phyloP scores from a whole-genome alignment of 2,329 filamentous ascomycete genomes.

The Alternaria dauci region DNA sequence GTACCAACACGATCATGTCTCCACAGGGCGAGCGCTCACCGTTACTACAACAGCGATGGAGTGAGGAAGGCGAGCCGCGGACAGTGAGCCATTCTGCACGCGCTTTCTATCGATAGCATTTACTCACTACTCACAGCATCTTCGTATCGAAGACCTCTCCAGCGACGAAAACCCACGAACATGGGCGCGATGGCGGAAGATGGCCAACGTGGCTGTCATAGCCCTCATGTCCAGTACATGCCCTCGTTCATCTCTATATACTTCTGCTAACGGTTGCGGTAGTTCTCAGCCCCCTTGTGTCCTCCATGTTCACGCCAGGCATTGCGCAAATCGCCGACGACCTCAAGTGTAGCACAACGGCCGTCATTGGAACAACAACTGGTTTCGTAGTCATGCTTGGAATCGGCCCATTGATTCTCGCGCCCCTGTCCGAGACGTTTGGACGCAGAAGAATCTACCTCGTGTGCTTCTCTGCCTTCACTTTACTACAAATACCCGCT shows the following conservation, averaged over 20 bases:
- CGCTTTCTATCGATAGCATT: background rate
- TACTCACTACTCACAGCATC: slow-evolving; percentile 27
- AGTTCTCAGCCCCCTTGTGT: slow-evolving; percentile 59
- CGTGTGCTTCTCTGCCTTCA: slow-evolving; percentile 56
- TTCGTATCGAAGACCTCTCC: slow-evolving; percentile 38
- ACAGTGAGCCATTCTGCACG: slow-evolving; percentile 30
- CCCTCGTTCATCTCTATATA: background rate
- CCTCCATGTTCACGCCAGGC: slow-evolving; percentile 62
- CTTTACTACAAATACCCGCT: slow-evolving; percentile 58
- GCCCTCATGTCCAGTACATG: slow-evolving; percentile 58
- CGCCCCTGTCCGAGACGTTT: slow-evolving; percentile 59
- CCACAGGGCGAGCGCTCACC: slow-evolving; percentile 50
- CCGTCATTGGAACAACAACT: slow-evolving; percentile 60
- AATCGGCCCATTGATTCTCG: slow-evolving; percentile 57
- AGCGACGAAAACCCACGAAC: slow-evolving; percentile 57
- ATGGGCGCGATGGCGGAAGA: slow-evolving; percentile 57
- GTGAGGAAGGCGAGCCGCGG: slow-evolving; percentile 44
- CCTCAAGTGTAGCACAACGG: slow-evolving; percentile 52
- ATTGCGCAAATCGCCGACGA: slow-evolving; percentile 60
- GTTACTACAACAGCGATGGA: slow-evolving; percentile 46
- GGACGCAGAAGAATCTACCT: slow-evolving; percentile 57
- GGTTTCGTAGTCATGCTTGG: slow-evolving; percentile 61
- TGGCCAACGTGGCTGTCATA: slow-evolving; percentile 61
- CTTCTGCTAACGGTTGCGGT: background rate
- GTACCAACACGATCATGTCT: slow-evolving; percentile 22